Percentiles rank a stretch among this genome's conserved stretches.
Evolutionary conservation across 148 eudicot species (phyloP).

Genomic region (Agrostemma githago): DNA sequence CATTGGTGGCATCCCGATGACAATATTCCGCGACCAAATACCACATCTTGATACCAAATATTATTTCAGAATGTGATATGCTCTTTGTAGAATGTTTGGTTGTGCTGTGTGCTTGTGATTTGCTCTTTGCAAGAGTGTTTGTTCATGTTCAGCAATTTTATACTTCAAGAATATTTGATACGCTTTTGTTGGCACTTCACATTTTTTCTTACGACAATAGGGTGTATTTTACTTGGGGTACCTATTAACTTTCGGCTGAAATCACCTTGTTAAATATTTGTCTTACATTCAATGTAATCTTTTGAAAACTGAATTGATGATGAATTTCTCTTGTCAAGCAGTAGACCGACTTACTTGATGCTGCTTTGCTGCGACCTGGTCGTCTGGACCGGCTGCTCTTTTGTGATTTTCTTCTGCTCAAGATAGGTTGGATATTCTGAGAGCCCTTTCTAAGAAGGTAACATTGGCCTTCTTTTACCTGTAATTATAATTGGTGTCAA

Average conservation of each 20-base stretch:
- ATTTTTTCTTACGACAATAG: not conserved
- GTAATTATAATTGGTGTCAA: too few relatives aligned
- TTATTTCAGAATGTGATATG: not conserved
- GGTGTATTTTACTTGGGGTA: not conserved
- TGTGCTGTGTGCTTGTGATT: not conserved
- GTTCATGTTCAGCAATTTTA: not conserved
- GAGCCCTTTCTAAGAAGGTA: constrained; percentile 86
- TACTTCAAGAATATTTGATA: not conserved
- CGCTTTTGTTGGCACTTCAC: not conserved
- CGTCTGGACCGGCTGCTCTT: constrained; percentile 92
- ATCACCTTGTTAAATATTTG: not conserved
- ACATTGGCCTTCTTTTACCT: not conserved
- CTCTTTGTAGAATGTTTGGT: not conserved
- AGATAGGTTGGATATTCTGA: constrained; percentile 85
- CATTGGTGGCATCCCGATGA: not conserved
- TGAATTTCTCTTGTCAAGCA: constrained; percentile 34
- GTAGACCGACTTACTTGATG: constrained; percentile 98
- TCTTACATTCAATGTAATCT: too few relatives aligned
- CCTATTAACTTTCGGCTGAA: not conserved
- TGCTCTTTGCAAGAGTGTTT: not conserved
- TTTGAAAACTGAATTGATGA: constrained; percentile 9
- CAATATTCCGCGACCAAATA: not conserved
- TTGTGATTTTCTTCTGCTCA: constrained; percentile 74
- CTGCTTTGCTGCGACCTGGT: constrained; percentile 96
- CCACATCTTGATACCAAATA: not conserved